Evolutionary conservation across 352 stramenopile genomes (phyloP).

Genomic region (Paralagenidium karlingii): DNA sequence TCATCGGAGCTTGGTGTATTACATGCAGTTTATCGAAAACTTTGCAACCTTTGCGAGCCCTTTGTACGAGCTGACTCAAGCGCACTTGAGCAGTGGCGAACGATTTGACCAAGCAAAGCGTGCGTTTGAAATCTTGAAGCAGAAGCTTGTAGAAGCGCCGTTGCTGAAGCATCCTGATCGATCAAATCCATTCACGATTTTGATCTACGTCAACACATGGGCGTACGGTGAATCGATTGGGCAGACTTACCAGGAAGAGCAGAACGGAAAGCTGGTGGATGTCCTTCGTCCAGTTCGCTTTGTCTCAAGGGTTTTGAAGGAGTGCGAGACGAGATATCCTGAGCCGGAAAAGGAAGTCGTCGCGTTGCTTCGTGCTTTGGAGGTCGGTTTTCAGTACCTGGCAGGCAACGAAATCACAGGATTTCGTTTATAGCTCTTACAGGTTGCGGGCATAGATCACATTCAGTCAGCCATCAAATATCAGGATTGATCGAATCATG

Average conservation of each 20-base stretch:
- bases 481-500: no score
- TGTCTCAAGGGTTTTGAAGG: conserved; percentile 1
- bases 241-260: conserved; percentile 2
- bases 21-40: conserved; percentile 14
- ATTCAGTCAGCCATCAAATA: no score
- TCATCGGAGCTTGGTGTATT: conserved; percentile 13
- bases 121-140: conserved; percentile 7
- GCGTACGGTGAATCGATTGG: conserved; percentile 6
- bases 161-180: conserved; percentile 6
- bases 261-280: no score
- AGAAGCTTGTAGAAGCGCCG: conserved; percentile 2
- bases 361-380: conserved; percentile 1
- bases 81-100: neutral
- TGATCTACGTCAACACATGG: conserved; percentile 11
- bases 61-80: conserved; percentile 8
- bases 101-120: neutral
- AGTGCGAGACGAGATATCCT: conserved; percentile 7
- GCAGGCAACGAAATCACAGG: no score
- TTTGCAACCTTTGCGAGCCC: conserved; percentile 5
- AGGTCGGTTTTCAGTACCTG: no score
- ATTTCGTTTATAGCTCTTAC: no score
- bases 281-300: conserved; percentile 6
- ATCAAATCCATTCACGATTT: conserved; percentile 1
- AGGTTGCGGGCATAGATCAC: no score
- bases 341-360: conserved; percentile 7